Evolutionary conservation across 768 basidiomycete species (phyloP), one percentile per base, ranked within the genome.

Genomic region (Lactarius sanguifluus): DNA sequence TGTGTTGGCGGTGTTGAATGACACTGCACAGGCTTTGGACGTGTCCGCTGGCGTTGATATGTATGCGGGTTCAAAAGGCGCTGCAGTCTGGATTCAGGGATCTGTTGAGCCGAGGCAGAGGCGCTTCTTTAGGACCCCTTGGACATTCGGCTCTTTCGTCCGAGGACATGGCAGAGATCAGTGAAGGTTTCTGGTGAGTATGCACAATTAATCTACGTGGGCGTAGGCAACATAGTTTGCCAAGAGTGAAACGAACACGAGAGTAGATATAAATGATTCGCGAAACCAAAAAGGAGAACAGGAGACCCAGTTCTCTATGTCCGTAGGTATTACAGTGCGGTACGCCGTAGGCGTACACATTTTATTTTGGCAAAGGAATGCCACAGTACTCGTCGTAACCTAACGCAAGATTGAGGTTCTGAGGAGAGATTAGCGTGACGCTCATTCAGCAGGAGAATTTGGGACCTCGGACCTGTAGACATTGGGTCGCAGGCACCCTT

Each of bases 401-500:
- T 40, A 97, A 82, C 3, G 92, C 88, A 60, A 96, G 81, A 79
- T 96, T 97, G 74, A 97, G 78, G 75, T 97, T 97, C 90, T 95
- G 66, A 28, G 59, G 20, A 28, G n/a, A 12, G n/a, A 23, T 64
- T 30, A 63, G 55, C 47, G 9, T 36, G 25, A 13, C 55, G 30
- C 32, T 47, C 20, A 7, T 47, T 38, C 13, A n/a, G 28, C 41
- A 4, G 65, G 18, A 59, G 32, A 18, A 41, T n/a, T 10, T 32
- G 34, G 47, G 34, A 38, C 20, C 30, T n/a, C 87, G 23, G 59
- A 94, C 92, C 83, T 96, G 95, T 68, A 99, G 75, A 76, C 96
- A 98, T 77, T 99, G 97, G n/a, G 96, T 98, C 20, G 97, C 97
- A n/a, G 59, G 97, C 97, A 8, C 97, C 97, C 77, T 99, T 99